Evolutionary conservation across 75 land plant genomes (phyloP).

Genomic region (Adiantum capillusveneris): DNA sequence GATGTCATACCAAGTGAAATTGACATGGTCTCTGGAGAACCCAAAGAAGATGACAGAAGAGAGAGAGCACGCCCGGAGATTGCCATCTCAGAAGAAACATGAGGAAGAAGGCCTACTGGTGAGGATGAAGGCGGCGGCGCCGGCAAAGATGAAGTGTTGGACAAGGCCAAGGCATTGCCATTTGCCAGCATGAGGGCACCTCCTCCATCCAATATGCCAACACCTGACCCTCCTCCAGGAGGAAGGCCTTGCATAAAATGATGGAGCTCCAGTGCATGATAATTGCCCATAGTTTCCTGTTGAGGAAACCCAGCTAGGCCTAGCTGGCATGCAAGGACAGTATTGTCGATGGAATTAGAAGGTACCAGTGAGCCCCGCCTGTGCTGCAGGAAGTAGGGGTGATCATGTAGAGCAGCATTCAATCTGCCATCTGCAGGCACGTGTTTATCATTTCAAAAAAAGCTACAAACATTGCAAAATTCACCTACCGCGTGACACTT

Average conservation of each 20-base stretch:
- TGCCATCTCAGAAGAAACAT: neutral
- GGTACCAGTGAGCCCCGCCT: neutral
- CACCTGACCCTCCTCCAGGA: constrained; percentile 10
- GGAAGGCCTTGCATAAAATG: constrained; percentile 15
- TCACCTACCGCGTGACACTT: no score
- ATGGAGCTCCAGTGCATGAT: constrained; percentile 4
- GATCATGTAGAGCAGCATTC: no score
- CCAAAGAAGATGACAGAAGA: constrained; percentile 21
- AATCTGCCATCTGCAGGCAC: no score
- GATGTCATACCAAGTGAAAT: no score
- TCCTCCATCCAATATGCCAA: constrained; percentile 5
- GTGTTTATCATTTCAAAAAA: no score
- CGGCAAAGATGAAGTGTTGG: neutral
- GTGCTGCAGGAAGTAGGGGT: constrained; percentile 5
- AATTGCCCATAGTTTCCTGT: no score
- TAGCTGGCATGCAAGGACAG: no score
- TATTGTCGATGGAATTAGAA: no score
- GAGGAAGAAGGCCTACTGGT: no score
- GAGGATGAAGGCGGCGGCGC: neutral
- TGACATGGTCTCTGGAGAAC: no score
- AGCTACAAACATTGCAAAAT: no score
- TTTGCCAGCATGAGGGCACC: constrained; percentile 6
- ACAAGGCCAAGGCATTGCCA: constrained; percentile 4
- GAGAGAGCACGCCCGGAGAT: constrained; percentile 26
- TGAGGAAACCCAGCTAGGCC: no score